Base-by-base conservation (phyloP, 306 rosid genomes). In the Phaseolus lunatus region DNA sequence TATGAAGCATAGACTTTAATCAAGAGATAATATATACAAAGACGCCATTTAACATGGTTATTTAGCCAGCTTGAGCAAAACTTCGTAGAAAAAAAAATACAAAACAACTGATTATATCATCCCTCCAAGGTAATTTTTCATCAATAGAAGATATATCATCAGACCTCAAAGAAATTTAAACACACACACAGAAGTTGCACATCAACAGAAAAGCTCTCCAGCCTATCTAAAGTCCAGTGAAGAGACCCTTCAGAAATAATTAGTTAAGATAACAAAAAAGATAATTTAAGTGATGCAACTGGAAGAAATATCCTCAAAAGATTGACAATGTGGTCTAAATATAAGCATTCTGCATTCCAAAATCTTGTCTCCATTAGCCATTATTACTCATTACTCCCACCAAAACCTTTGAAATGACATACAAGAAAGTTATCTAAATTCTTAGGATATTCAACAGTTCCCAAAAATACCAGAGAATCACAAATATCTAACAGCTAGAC, bases 181-280 rank as follows among this genome's bases (percentile, higher is more conserved):
- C 0, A 33, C 35, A 62, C 1, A 63, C n/a, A 31, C 0, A 33
- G 3, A 31, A 33, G 15, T 15, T 29, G 67, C 67, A 33, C 43
- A 61, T 61, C 22, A 31, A 61, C 44, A 6, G 23, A 61, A 59
- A 59, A 26, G 20, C 39, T 26, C 66, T 59, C 39, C 66, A 61
- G 47, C 37, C 35, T 26, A 24, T 26, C 18, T 59, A 16, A 29
- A 59, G 41, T 59, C 67, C 68, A 64, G 48, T 7, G 37, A 35
- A 9, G 70, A 35, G 26, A 64, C 9, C 7, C 14, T 3, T 35
- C 16, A 18, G 39, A 64, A 9, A 64, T 10, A 65, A 20, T 37
- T 65, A 37, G 16, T 20, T 65, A 10, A 33, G 24, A 44, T 3
- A 62, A 26, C 24, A 33, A 7, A 4, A 62, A 62, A 62, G 22